These are phyloP conservation scores for Chiua sp. DNA, from an alignment of 1,284 basidiomycete species.

Conservation along the genomic window DNA sequence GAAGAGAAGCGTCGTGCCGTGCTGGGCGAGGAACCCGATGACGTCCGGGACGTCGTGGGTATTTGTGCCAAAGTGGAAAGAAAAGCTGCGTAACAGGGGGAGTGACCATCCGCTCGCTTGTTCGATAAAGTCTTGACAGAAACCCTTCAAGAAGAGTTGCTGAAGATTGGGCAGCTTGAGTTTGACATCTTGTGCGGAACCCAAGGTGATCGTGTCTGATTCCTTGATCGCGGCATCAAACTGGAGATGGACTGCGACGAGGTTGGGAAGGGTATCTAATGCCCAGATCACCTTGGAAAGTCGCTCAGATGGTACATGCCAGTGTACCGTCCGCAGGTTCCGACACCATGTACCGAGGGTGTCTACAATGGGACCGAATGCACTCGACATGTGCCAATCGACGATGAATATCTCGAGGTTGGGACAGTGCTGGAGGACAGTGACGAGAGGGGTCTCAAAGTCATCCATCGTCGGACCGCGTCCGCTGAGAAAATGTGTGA, in stretches of 20 bases:
- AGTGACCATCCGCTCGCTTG: slow-evolving; percentile 68
- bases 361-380: slow-evolving; percentile 66
- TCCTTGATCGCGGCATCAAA: slow-evolving; percentile 42
- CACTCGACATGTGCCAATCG: slow-evolving; percentile 59
- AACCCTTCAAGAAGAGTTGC: slow-evolving; percentile 64
- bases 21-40: slow-evolving; percentile 57
- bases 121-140: slow-evolving; percentile 67
- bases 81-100: slow-evolving; percentile 58
- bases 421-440: slow-evolving; percentile 63
- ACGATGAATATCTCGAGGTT: slow-evolving; percentile 74
- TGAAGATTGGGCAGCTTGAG: slow-evolving; percentile 60
- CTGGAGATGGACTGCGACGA: slow-evolving; percentile 60
- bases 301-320: slow-evolving; percentile 57
- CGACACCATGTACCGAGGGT: slow-evolving; percentile 56
- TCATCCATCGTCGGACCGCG: slow-evolving; percentile 37
- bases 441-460: slow-evolving; percentile 44
- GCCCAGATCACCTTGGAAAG: slow-evolving; percentile 72
- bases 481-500: slow-evolving; percentile 54
- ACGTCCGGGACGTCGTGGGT: slow-evolving; percentile 62
- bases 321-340: slow-evolving; percentile 60
- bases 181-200: slow-evolving; percentile 60
- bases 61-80: slow-evolving; percentile 54
- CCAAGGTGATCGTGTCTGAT: slow-evolving; percentile 47
- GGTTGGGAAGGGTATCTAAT: slow-evolving; percentile 58
- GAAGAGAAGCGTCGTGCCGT: slow-evolving; percentile 60